Evolutionary conservation across 2,329 filamentous ascomycete genomes (phyloP).

Genomic region (Colletotrichum gloeosporioides): DNA sequence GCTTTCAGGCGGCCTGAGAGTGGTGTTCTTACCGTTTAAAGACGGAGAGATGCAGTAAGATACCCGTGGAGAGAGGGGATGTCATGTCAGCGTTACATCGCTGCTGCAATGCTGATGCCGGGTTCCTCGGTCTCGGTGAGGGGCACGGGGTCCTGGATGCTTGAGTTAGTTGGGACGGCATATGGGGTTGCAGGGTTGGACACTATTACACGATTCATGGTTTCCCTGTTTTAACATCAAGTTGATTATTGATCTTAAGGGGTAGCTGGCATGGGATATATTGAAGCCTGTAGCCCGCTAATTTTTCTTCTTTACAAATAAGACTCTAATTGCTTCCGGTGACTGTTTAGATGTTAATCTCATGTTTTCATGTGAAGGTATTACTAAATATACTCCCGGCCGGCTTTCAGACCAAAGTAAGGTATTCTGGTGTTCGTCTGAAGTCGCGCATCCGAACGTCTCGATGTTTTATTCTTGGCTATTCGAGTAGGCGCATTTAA

Average conservation of each 20-base stretch:
- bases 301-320: neutral
- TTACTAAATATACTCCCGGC: neutral
- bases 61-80: neutral
- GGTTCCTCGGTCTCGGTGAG: neutral
- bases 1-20: neutral
- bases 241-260: neutral
- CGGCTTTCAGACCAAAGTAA: neutral
- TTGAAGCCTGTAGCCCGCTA: neutral
- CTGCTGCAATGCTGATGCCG: neutral
- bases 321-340: neutral
- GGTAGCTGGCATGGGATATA: neutral
- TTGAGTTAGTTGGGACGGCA: neutral
- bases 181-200: neutral
- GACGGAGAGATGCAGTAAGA: neutral
- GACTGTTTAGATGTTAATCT: neutral
- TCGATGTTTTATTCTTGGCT: neutral
- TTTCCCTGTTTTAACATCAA: neutral
- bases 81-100: neutral
- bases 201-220: neutral
- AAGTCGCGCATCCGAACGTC: neutral
- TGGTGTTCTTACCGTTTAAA: neutral
- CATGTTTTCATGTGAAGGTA: neutral
- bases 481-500: neutral
- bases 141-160: neutral
- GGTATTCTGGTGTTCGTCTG: neutral